These are phyloP conservation scores for Solanum virginianum DNA, from an alignment of 257 asterid genomes.

Conservation along the genomic window DNA sequence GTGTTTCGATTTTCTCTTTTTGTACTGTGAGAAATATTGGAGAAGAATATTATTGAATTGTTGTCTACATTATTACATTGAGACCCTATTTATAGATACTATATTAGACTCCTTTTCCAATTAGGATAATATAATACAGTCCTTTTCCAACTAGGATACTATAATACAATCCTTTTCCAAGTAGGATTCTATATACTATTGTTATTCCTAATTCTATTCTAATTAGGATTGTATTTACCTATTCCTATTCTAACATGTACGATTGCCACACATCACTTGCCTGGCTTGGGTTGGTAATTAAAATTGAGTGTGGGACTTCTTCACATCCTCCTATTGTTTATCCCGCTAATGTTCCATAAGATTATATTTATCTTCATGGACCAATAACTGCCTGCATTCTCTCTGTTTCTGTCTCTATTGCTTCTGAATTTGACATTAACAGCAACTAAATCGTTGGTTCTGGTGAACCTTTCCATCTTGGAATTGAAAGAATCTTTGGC, in stretches of 20 bases:
- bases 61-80: no score
- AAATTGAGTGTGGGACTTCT: not conserved
- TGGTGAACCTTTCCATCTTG: not conserved
- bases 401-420: not conserved
- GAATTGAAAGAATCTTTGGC: not conserved
- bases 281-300: not conserved
- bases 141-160: no score
- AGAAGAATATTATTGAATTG: no score
- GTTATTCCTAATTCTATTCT: no score
- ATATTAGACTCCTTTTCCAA: no score
- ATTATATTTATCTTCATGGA: not conserved
- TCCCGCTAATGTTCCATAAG: not conserved
- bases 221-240: no score
- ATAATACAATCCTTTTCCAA: no score
- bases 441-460: not conserved
- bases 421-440: not conserved
- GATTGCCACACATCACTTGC: not conserved
- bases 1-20: not conserved
- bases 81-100: no score
- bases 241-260: no score
- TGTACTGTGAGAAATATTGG: not conserved
- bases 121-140: no score
- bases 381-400: not conserved
- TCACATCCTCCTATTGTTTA: not conserved
- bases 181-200: no score